Evolutionary conservation across 495 filamentous ascomycete genomes (phyloP).

Genomic region (Penicillium lividum): DNA sequence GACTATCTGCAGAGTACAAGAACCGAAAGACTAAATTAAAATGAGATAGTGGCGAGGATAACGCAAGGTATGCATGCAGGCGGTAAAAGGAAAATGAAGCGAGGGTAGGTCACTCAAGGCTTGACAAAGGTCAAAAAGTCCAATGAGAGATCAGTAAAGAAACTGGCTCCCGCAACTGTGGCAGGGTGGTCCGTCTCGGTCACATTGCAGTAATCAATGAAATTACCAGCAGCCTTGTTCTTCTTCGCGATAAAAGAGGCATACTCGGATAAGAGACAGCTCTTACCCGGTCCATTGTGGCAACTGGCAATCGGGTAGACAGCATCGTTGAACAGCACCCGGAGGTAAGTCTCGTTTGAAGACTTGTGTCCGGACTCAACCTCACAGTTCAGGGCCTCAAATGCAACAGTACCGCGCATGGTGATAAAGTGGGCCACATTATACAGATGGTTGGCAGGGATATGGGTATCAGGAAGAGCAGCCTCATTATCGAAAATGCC

Average conservation of each 20-base stretch:
- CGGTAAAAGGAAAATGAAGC: background rate
- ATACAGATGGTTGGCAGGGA: slow-evolving; percentile 26
- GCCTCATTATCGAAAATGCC: slow-evolving; percentile 54
- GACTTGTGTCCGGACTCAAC: slow-evolving; percentile 7
- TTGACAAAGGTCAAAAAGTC: slow-evolving; percentile 36
- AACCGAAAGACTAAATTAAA: background rate
- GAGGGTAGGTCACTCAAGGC: slow-evolving; percentile 7
- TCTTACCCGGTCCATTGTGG: slow-evolving; percentile 45
- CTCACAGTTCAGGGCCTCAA: slow-evolving; percentile 50
- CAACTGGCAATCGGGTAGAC: slow-evolving; percentile 53
- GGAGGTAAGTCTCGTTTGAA: slow-evolving; percentile 35
- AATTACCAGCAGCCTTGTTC: slow-evolving; percentile 43
- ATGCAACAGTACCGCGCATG: slow-evolving; percentile 57
- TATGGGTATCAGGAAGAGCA: slow-evolving; percentile 39
- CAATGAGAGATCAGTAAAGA: slow-evolving; percentile 47
- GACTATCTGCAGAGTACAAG: background rate
- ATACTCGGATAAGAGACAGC: slow-evolving; percentile 48
- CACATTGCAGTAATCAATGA: slow-evolving; percentile 45
- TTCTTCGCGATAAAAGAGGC: slow-evolving; percentile 41
- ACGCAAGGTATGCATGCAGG: background rate
- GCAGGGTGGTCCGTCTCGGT: slow-evolving; percentile 29
- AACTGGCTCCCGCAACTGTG: slow-evolving; percentile 41
- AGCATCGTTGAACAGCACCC: slow-evolving; percentile 55
- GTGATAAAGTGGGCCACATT: slow-evolving; percentile 44
- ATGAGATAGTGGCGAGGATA: background rate